A percentile compares a stretch with the other conserved stretches of the same genome.
These are phyloP conservation scores for Colletotrichum sojae DNA, from an alignment of 2,329 filamentous ascomycete species.

Conservation along the genomic window DNA sequence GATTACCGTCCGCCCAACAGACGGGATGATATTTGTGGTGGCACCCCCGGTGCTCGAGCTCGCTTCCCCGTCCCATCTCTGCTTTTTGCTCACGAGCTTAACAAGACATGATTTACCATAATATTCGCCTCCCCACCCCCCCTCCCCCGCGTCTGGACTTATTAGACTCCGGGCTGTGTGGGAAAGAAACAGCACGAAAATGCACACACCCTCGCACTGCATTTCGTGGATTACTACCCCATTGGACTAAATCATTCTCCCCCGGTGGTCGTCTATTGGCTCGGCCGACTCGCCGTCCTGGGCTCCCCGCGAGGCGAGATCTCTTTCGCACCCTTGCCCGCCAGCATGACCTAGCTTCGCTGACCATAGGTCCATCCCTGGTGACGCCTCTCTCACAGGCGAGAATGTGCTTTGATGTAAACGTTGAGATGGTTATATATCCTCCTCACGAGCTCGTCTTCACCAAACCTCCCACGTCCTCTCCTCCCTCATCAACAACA, in stretches of 20 bases:
- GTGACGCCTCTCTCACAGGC: conserved; percentile 3
- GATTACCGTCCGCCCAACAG: neutral
- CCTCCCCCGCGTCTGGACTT: neutral
- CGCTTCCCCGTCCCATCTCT: conserved; percentile 2
- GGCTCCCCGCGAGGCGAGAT: conserved; percentile 20
- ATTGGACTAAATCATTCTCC: neutral
- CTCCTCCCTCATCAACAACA: too few species aligned
- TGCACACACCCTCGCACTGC: neutral
- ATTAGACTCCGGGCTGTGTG: neutral
- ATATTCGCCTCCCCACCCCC: neutral
- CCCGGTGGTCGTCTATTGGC: neutral
- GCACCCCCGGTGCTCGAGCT: neutral
- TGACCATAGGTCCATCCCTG: neutral
- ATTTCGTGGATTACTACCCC: neutral
- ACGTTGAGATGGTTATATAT: conserved; percentile 10
- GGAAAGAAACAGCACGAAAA: neutral
- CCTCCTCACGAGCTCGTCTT: neutral
- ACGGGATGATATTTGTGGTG: conserved; percentile 22
- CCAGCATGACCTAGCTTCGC: neutral
- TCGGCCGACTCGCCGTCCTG: conserved; percentile 1
- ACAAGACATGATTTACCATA: neutral
- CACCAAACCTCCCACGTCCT: too few species aligned
- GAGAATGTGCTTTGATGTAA: neutral
- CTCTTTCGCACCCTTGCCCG: neutral
- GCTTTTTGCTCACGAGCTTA: neutral